Evolutionary conservation across 164 flowering plant species (phyloP), one percentile per base, ranked within the genome.

Genomic region (Hamamelis virginiana): DNA sequence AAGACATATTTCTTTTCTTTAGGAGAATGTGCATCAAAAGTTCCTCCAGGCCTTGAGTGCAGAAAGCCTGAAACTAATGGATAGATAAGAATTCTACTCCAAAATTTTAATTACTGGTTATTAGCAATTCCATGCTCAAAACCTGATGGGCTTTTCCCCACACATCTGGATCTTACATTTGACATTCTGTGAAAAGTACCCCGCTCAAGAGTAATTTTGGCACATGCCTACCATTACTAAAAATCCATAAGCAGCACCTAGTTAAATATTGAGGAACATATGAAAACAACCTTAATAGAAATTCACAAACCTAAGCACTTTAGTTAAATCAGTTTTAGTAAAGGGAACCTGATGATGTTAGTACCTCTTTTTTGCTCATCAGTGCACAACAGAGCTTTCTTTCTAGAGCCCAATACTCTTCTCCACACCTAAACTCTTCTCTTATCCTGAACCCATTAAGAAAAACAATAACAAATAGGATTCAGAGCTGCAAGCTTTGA

Each of bases 351-450:
- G 9, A 44, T 19, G 12, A 5, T 8, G 43, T 8, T 56, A 28
- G 45, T 78, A 91, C 97, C 92, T 86, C 78, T 44, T 76, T 58
- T 65, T 82, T 80, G 65, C 57, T 75, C 15, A 33, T 64, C 50
- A 89, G 68, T 59, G 87, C 85, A 78, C 62, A 67, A 75, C 97
- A 95, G 0, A 95, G 89, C 78, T 83, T 88, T 79, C 97, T 88
- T 77, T 95, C 99, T 53, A 92, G 75, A 70, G 76, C 74, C 99
- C 99, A 95, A 61, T 92, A 95, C 80, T 90, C 94, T 74, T 84
- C 84, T 51, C 99, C 99, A 77, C 25, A 71, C 25, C 64, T 83
- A 8, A 95, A 73, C 69, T 95, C 99, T 76, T 76, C 82, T 68
- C 62, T 77, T 55, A 91, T 86, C 75, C 97, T 94, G 72, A 51